Conservation (phyloP, 495 filamentous ascomycete genomes). For the Trypethelium eluteriae region DNA sequence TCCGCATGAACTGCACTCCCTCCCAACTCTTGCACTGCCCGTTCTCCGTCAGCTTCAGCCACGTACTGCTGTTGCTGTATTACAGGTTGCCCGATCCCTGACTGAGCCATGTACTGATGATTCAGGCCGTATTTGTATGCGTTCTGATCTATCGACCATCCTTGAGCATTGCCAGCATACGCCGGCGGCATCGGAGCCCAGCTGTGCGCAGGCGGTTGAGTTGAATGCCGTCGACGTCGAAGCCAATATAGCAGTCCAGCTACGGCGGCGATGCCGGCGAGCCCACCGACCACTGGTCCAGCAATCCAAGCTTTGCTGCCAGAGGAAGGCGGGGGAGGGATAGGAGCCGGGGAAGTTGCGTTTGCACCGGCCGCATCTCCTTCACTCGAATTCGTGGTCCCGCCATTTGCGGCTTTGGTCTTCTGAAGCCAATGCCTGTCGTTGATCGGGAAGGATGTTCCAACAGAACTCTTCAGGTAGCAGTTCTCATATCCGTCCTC, state of each 20-base stretch:
- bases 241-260: not conserved
- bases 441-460: not conserved
- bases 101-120: not conserved
- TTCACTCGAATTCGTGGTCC: not conserved
- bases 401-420: not conserved
- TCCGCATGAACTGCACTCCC: not conserved
- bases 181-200: not conserved
- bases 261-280: not conserved
- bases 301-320: conserved; percentile 3
- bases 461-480: not conserved
- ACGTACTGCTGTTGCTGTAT: not conserved
- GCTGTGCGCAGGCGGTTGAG: not conserved
- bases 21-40: not conserved
- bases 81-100: not conserved
- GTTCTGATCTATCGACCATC: no score
- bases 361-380: not conserved
- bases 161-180: not conserved
- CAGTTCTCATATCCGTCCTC: not conserved
- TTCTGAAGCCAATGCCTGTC: not conserved
- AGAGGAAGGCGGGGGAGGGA: not conserved
- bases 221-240: not conserved
- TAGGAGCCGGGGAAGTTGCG: not conserved
- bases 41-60: not conserved
- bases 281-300: not conserved
- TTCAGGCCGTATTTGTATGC: not conserved